Evolutionary conservation across 139 green algal species (phyloP), one percentile per base, ranked within the genome.

Genomic region (Auxenochlorella protothecoides): DNA sequence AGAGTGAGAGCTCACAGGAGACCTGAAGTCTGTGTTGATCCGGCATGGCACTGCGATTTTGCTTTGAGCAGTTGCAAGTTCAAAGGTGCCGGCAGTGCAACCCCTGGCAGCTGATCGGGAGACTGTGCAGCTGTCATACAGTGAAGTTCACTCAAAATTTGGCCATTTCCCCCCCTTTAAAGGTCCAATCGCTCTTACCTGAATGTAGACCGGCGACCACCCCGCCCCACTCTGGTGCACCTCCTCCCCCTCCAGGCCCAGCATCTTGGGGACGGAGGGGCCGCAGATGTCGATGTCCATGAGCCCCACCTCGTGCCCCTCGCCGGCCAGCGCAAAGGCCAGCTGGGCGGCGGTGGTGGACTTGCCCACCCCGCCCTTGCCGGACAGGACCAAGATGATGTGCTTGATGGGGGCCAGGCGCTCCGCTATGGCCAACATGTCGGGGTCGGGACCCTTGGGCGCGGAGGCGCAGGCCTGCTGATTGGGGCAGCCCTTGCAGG

Each of bases 241-340:
- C 66, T 95, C 88, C 64, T 97, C 79, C 0, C 92, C 91, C 75
- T 96, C 91, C 61, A 97, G 79, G 5, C 92, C 95, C 63, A 96
- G 77, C 91, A 99, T 96, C 74, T 92, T 91, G 51, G 95, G 95
- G 8, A 96, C 74, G 5, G 87, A 96, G 8, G 95, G 95, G 2
- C 95, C 95, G 76, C 94, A 99, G 72, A 99, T 98, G 80, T 99
- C 95, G 27, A 98, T 92, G 77, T 99, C 95, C 68, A 98, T 71
- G 59, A 99, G 79, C 0, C 95, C 95, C 61, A 96, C 90, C 77
- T 93, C 81, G 53, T 79, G 78, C 2, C 86, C 89, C 6, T 79
- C 61, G 2, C 67, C 70, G 9, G 94, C 91, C 53, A 98, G 83
- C 0, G 87, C 85, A 59, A 93, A 96, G 0, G 94, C 87, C 51